Base-by-base conservation (phyloP, 257 asterid species). In the Craterostigma plantagineum region DNA sequence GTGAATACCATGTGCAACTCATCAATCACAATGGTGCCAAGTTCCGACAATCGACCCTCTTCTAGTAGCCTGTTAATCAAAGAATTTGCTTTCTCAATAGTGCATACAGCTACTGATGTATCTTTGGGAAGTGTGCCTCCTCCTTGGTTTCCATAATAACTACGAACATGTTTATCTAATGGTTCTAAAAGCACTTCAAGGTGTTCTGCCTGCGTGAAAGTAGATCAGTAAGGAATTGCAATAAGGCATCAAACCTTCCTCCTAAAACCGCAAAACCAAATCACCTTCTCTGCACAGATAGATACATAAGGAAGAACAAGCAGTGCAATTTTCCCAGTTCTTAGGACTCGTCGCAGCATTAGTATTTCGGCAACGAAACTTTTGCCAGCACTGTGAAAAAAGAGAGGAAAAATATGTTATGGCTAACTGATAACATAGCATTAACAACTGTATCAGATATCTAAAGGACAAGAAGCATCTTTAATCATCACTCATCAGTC, bases 231-330 rank as follows among this genome's bases (percentile, higher is more conserved):
- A 23, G 6, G 30, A 23, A 23, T 6, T 2, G 30, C 30, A 23
- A 23, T 23, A 23, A 23, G 30, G 6, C 30, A 23, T 23, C 30
- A 23, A 23, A 23, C 2, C 30, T n/a, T n/a, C 2, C 30, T 23
- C 30, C 30, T 2, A 23, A 23, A 23, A 15, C 34, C 4, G 48
- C 37, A 45, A 34, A 14, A 61, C 15, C 43, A 39, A 49, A 36
- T 45, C 47, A 86, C 97, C 97, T 87, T 87, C 68, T 87, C 98
- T 47, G 90, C 66, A 42, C 98, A 87, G 56, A 87, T 79, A 46
- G 95, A 87, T 60, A 87, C 98, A 56, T 82, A 87, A 9, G 98
- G 95, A 43, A 87, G 90, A 33, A 87, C 98, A 56, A 87, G 98
- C 61, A 87, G 68, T 54, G 95, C 92, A 64, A 87, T 79, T 72